These are phyloP conservation scores for Gossypium sturtianum DNA, from an alignment of 345 rosid species.

Conservation along the genomic window DNA sequence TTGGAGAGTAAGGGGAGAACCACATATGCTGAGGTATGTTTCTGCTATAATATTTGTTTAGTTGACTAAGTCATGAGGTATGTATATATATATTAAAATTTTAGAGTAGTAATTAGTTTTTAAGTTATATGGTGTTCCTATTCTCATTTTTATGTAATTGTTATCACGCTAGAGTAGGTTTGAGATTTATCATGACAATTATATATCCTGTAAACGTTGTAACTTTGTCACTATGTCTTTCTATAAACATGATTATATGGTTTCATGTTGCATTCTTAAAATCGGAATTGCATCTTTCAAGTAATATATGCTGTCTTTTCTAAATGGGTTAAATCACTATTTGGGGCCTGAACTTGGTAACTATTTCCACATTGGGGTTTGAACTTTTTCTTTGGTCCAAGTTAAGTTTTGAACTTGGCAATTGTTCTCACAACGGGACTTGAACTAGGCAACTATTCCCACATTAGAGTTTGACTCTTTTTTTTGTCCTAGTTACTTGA, in stretches of 20 bases:
- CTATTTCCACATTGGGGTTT: too few species aligned
- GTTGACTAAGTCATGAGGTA: neutral
- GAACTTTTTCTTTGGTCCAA: too few species aligned
- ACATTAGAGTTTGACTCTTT: too few species aligned
- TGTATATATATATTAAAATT: neutral
- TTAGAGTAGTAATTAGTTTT: neutral
- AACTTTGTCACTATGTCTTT: neutral
- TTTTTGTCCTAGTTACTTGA: too few species aligned
- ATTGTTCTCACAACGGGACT: too few species aligned
- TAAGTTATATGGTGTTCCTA: neutral
- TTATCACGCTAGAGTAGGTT: neutral
- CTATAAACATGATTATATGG: neutral
- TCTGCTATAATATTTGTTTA: neutral
- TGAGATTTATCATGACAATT: neutral
- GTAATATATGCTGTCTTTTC: neutral
- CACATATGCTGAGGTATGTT: conserved; percentile 39
- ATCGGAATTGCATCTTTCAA: neutral
- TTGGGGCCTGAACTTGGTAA: too few species aligned
- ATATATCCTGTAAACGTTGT: neutral
- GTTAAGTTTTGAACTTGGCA: too few species aligned
- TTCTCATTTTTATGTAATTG: neutral
- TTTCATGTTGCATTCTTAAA: neutral
- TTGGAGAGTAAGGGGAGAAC: conserved; percentile 43
- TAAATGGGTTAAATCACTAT: too few species aligned
- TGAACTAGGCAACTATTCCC: too few species aligned